Conservation (phyloP, 495 filamentous ascomycete genomes). For the Penicillium taxi region DNA sequence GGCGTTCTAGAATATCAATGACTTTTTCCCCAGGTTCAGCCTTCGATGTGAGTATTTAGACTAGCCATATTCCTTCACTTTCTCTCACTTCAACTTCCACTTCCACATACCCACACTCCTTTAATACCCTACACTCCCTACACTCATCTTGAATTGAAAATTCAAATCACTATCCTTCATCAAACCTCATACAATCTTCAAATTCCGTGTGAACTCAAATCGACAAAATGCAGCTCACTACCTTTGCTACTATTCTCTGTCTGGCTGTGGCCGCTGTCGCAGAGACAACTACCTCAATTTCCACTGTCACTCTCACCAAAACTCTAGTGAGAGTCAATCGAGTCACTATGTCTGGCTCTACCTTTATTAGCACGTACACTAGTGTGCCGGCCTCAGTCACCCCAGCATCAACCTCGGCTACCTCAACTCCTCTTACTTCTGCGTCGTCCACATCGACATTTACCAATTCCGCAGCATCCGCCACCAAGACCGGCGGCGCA, state of each 20-base stretch:
- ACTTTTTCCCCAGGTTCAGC: constrained; percentile 4
- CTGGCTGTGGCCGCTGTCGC: constrained; percentile 25
- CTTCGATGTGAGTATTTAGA: no score
- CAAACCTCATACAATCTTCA: constrained; percentile 1
- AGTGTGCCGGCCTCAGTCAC: constrained; percentile 12
- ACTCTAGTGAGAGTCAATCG: constrained; percentile 27
- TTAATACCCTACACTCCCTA: no score
- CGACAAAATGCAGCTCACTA: constrained; percentile 30
- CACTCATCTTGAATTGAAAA: no score
- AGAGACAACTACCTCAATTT: constrained; percentile 19
- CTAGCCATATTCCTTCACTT: no score
- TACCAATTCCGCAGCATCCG: constrained; percentile 18
- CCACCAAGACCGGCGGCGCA: constrained; percentile 16
- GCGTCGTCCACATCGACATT: no score
- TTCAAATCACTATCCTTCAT: neutral
- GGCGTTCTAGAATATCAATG: neutral
- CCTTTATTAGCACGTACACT: constrained; percentile 1
- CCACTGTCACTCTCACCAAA: constrained; percentile 28
- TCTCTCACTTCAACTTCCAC: constrained; percentile 15
- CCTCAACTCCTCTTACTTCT: constrained; percentile 17
- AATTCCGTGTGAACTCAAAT: constrained; percentile 1
- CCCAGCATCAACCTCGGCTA: constrained; percentile 9
- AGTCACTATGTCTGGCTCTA: constrained; percentile 20
- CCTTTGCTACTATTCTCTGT: constrained; percentile 30
- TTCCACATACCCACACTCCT: constrained; percentile 16